Evolutionary conservation across 2,329 filamentous ascomycete species (phyloP).

Genomic region (Ophiostoma quercus): DNA sequence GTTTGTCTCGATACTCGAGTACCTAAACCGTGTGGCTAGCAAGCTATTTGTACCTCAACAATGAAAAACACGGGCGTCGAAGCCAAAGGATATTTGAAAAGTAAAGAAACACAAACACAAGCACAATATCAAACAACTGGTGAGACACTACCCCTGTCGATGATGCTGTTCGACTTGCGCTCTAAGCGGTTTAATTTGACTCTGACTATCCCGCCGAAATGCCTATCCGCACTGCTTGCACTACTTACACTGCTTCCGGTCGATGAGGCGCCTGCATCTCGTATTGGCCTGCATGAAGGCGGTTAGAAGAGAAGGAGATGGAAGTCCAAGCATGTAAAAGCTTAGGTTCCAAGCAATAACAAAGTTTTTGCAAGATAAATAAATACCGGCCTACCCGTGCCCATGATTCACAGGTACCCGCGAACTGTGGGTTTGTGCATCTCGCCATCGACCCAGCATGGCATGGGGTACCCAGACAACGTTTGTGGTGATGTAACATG

Average conservation of each 20-base stretch:
- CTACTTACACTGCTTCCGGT: not conserved
- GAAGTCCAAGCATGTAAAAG: not conserved
- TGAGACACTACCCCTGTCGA: slow-evolving; percentile 14
- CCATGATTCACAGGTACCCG: slow-evolving; percentile 12
- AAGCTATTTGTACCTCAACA: not conserved
- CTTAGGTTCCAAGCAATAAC: not conserved
- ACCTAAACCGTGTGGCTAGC: not conserved
- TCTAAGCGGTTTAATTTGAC: not conserved
- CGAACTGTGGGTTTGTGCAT: slow-evolving; percentile 8
- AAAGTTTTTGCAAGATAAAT: not conserved
- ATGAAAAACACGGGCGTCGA: not conserved
- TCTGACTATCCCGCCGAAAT: not conserved
- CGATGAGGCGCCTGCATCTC: not conserved
- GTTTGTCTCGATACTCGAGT: slow-evolving; percentile 4
- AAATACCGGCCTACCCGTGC: not conserved
- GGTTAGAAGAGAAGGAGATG: not conserved
- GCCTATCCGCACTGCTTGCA: not conserved
- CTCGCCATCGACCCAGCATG: not conserved
- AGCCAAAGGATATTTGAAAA: not conserved
- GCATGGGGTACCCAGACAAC: not conserved
- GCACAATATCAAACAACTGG: slow-evolving; percentile 6
- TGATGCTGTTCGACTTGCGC: not conserved
- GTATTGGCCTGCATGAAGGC: not conserved
- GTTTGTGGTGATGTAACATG: slow-evolving; percentile 7
- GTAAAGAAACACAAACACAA: not conserved